phyloP scores from a whole-genome alignment of 768 basidiomycete species.

The Dentipellis sp. region DNA sequence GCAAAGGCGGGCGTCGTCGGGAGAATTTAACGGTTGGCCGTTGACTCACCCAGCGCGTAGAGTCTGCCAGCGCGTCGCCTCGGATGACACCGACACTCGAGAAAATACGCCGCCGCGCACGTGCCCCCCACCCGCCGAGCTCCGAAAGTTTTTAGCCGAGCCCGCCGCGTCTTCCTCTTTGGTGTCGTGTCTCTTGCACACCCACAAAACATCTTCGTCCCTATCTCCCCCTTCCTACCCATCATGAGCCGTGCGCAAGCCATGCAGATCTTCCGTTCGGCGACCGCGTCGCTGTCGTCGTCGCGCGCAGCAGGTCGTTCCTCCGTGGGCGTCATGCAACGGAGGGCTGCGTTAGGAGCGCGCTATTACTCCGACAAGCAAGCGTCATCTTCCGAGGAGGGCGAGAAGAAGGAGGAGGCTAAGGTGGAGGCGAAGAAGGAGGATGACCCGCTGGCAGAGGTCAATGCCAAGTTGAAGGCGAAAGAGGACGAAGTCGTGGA shows the following conservation, averaged over 20 bases:
- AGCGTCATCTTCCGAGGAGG: conserved; percentile 27
- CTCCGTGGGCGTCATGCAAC: conserved; percentile 16
- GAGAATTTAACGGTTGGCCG: neutral
- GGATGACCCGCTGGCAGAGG: conserved; percentile 22
- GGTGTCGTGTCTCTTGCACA: conserved; percentile 6
- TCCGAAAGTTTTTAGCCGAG: neutral
- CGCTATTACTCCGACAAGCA: conserved; percentile 51
- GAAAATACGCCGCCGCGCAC: neutral
- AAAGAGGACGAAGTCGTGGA: conserved; percentile 80
- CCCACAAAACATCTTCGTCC: conserved; percentile 5
- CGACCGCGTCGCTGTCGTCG: conserved; percentile 42
- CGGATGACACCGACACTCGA: neutral
- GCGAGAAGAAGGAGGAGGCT: conserved; percentile 17
- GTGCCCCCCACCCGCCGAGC: neutral
- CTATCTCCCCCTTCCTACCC: conserved; percentile 6
- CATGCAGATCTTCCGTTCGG: conserved; percentile 47
- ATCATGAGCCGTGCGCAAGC: conserved; percentile 45
- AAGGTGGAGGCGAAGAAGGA: conserved; percentile 22
- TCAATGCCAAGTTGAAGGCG: conserved; percentile 55
- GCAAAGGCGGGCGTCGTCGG: conserved; percentile 22
- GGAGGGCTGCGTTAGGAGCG: conserved; percentile 16
- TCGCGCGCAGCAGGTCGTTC: conserved; percentile 36
- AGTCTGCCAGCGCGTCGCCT: neutral
- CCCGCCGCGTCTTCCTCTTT: neutral
- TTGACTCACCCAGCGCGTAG: too few species aligned